Percentiles rank a stretch among this genome's conserved stretches.
phyloP scores from a whole-genome alignment of 768 basidiomycete genomes.

The Termitomyces heimii region DNA sequence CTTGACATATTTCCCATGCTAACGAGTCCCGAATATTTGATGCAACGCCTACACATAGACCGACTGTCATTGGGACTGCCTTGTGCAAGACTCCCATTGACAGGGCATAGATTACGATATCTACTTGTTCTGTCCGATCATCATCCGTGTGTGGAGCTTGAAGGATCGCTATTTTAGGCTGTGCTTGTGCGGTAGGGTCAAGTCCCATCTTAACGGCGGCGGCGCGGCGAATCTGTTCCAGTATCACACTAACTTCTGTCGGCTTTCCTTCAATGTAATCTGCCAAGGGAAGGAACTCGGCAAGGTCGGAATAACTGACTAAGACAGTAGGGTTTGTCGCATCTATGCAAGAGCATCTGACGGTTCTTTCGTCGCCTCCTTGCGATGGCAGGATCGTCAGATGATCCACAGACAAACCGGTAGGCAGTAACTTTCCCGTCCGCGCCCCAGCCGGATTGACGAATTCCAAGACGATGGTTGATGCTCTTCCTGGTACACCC shows the following conservation, averaged over 20 bases:
- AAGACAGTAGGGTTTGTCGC: slow-evolving; percentile 75
- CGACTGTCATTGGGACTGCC: slow-evolving; percentile 71
- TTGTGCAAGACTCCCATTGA: slow-evolving; percentile 71
- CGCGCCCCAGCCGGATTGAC: slow-evolving; percentile 60
- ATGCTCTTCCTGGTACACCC: slow-evolving; percentile 62
- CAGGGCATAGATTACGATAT: slow-evolving; percentile 53
- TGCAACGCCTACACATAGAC: slow-evolving; percentile 63
- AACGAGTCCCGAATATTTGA: slow-evolving; percentile 48
- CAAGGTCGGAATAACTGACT: slow-evolving; percentile 40
- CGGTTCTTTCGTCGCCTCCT: slow-evolving; percentile 10
- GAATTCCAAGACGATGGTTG: slow-evolving; percentile 62
- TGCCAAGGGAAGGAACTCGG: slow-evolving; percentile 28
- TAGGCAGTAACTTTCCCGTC: slow-evolving; percentile 67
- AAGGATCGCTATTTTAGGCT: slow-evolving; percentile 66
- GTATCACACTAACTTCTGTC: slow-evolving; percentile 19
- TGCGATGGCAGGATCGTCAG: slow-evolving; percentile 26
- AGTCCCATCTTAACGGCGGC: slow-evolving; percentile 60
- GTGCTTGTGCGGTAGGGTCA: slow-evolving; percentile 55
- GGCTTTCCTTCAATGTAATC: slow-evolving; percentile 28
- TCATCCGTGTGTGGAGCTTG: slow-evolving; percentile 23
- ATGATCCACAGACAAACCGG: slow-evolving; percentile 41
- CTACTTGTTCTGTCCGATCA: slow-evolving; percentile 25
- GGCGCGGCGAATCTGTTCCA: slow-evolving; percentile 50
- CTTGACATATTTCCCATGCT: slow-evolving; percentile 43
- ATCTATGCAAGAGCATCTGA: slow-evolving; percentile 55